phyloP scores from a whole-genome alignment of 345 rosid genomes.

The Erucastrum elatum region DNA sequence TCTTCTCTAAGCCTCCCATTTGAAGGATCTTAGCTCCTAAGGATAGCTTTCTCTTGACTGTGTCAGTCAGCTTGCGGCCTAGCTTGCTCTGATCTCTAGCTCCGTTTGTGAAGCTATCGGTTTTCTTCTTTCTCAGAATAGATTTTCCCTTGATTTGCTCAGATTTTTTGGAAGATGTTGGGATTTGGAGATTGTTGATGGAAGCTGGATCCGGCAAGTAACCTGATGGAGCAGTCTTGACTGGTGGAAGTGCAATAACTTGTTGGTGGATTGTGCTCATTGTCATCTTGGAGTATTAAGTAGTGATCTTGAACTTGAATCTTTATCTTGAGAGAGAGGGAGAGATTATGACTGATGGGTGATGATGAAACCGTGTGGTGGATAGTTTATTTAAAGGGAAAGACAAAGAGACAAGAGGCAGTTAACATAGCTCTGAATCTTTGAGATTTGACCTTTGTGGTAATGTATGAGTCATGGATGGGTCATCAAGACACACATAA shows the following conservation, averaged over 20 bases:
- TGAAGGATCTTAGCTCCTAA: not conserved
- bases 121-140: not conserved
- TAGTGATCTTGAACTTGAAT: constrained; percentile 1
- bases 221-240: not conserved
- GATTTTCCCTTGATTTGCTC: not conserved
- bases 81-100: not conserved
- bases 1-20: not conserved
- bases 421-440: constrained; percentile 18
- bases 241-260: not conserved
- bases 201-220: not conserved
- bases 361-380: constrained; percentile 27
- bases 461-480: constrained; percentile 32
- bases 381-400: constrained; percentile 31
- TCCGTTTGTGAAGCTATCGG: not conserved
- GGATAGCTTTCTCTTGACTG: not conserved
- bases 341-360: constrained; percentile 11
- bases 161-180: not conserved
- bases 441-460: constrained; percentile 16
- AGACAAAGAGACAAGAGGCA: constrained; percentile 27
- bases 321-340: not conserved
- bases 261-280: constrained; percentile 2
- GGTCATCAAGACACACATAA: constrained; percentile 32
- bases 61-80: not conserved
- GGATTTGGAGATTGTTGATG: not conserved
- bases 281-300: constrained; percentile 28